Evolutionary conservation across 257 asterid genomes (phyloP), one percentile per base, ranked within the genome.

Genomic region (Vinca minor): DNA sequence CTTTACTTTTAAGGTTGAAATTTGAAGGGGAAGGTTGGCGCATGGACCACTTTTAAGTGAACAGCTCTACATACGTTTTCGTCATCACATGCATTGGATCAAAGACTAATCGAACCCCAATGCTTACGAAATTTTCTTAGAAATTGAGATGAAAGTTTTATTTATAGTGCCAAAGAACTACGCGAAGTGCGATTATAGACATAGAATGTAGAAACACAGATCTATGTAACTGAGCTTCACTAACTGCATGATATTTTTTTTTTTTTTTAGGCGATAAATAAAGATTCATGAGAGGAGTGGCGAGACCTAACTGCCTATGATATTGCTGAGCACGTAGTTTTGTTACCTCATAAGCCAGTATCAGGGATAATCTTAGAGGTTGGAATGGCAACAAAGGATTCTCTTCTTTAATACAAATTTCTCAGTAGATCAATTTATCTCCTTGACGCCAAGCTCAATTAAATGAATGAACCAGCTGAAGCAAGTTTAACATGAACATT

Each of bases 331-430:
- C 21, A 9, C 50, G 18, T 8, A 44, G 6, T 20, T 39, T 41
- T 20, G 50, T 28, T 74, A 55, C 74, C 54, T 74, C 78, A 46
- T 83, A 79, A 0, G 79, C 65, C 11, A 7, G 78, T 73, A 71
- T 57, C 54, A 48, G n/a, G n/a, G 73, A 62, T 25, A 77, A 73
- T 64, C 89, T 74, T 39, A 89, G 92, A 92, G 18, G 72, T 28
- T 38, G 95, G 89, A 58, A 79, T 72, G 26, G 77, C 91, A 60
- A 82, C 73, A 77, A 65, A 89, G 87, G 8, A 68, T 39, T 60
- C 63, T 82, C 69, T 77, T 87, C 77, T 80, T 87, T 50, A 82
- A 53, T 65, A 84, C 89, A 69, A 87, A 87, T 71, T 81, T 82
- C 60, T 82, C 95, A 0, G 75, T 57, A 82, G 71, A 62, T 84